A percentile compares a stretch with the other conserved stretches of the same genome.
Conservation (phyloP, 2,329 filamentous ascomycete genomes). For the Alternaria arborescens region DNA sequence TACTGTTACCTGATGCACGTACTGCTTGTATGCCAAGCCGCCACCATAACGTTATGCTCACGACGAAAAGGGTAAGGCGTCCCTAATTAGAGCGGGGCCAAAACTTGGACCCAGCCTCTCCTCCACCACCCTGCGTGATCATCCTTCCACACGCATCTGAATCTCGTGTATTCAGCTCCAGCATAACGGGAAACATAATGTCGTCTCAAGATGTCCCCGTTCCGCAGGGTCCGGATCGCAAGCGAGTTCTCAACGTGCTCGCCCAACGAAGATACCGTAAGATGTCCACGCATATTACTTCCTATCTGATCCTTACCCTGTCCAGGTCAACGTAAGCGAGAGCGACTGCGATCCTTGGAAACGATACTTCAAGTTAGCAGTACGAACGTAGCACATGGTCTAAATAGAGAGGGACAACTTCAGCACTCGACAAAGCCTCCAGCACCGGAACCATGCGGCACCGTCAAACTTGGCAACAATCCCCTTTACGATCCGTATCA, state of each 20-base stretch:
- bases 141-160: neutral
- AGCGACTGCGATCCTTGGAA: neutral
- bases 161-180: neutral
- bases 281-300: neutral
- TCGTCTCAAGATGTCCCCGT: neutral
- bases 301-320: accelerated
- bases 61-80: neutral
- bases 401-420: neutral
- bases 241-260: conserved; percentile 5
- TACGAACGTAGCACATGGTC: neutral
- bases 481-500: neutral
- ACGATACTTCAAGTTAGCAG: neutral
- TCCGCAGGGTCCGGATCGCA: neutral
- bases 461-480: neutral
- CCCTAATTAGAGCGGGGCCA: neutral
- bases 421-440: neutral
- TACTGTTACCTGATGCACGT: neutral
- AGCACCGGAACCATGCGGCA: neutral
- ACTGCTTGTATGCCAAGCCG: neutral
- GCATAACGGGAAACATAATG: neutral
- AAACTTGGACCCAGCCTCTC: neutral
- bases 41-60: conserved; percentile 3
- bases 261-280: conserved; percentile 13
- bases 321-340: neutral
- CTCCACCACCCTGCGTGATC: neutral